Conservation (phyloP, 1,139 yeast species). For the Barnettozyma hawaiiensis region DNA sequence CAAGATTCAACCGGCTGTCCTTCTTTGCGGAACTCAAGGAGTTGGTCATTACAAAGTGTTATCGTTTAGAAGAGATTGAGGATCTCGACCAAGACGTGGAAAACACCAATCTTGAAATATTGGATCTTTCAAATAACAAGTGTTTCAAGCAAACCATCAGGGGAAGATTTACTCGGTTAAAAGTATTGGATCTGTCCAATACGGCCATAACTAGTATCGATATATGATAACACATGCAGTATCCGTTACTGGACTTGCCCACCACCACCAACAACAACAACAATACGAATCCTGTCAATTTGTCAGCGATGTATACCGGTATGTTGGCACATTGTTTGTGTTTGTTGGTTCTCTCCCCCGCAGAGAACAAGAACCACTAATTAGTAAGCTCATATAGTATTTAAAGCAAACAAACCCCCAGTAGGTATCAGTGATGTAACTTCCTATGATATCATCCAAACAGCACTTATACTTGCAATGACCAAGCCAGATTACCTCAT, state of each 20-base stretch:
- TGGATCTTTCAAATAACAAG: conserved; percentile 13
- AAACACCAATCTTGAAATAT: conserved; percentile 1
- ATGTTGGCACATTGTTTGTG: no score
- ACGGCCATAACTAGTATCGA: conserved; percentile 3
- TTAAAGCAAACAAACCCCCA: no score
- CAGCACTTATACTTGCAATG: neutral
- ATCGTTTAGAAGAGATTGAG: conserved; percentile 3
- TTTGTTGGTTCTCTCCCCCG: no score
- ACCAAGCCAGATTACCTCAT: neutral
- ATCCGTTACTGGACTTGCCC: no score
- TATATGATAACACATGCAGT: no score
- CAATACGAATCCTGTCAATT: no score
- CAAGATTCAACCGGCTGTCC: conserved; percentile 3
- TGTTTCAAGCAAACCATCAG: conserved; percentile 6
- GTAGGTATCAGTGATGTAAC: no score
- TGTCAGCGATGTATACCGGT: no score
- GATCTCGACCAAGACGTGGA: neutral
- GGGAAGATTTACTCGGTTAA: conserved; percentile 6
- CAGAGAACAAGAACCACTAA: no score
- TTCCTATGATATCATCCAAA: neutral
- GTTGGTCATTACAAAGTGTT: conserved; percentile 14
- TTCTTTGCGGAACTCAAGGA: conserved; percentile 11
- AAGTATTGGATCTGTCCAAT: conserved; percentile 1
- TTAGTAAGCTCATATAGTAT: no score
- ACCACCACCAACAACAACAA: no score